Conservation (phyloP, 2,329 filamentous ascomycete genomes). For the Fusarium graminum region DNA sequence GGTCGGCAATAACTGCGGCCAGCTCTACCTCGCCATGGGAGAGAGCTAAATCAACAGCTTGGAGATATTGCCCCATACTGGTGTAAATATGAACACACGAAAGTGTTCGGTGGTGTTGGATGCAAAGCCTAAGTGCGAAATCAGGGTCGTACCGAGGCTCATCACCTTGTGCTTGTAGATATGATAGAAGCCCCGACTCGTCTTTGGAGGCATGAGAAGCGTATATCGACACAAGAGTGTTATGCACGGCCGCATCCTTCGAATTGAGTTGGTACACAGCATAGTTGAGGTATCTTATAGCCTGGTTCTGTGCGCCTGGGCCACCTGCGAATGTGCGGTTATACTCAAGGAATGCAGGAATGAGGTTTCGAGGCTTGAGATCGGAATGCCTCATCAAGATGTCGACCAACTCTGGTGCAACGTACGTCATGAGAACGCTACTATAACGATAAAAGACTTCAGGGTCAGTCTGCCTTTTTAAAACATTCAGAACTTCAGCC, state of each 20-base stretch:
- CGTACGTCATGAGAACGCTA: conserved; percentile 94
- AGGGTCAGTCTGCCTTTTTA: conserved; percentile 92
- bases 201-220: conserved; percentile 86
- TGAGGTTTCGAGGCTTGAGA: conserved; percentile 86
- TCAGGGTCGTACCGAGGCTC: conserved; percentile 93
- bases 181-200: conserved; percentile 86
- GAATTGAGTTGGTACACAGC: conserved; percentile 89
- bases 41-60: conserved; percentile 92
- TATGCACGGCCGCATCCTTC: conserved; percentile 89
- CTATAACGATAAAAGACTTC: conserved; percentile 98
- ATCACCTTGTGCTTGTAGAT: conserved; percentile 90
- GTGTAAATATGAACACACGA: conserved; percentile 98
- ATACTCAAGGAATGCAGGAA: conserved; percentile 94
- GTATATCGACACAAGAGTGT: conserved; percentile 96
- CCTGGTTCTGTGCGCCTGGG: conserved; percentile 83
- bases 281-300: conserved; percentile 91
- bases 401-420: conserved; percentile 88
- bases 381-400: conserved; percentile 93
- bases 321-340: conserved; percentile 79
- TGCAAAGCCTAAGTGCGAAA: conserved; percentile 94
- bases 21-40: conserved; percentile 92
- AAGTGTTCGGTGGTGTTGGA: conserved; percentile 91
- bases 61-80: conserved; percentile 92
- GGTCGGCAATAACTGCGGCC: conserved; percentile 88
- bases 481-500: conserved; percentile 85